These are phyloP conservation scores for Hibiscus mutabilis DNA, from an alignment of 345 rosid species.

Conservation along the genomic window DNA sequence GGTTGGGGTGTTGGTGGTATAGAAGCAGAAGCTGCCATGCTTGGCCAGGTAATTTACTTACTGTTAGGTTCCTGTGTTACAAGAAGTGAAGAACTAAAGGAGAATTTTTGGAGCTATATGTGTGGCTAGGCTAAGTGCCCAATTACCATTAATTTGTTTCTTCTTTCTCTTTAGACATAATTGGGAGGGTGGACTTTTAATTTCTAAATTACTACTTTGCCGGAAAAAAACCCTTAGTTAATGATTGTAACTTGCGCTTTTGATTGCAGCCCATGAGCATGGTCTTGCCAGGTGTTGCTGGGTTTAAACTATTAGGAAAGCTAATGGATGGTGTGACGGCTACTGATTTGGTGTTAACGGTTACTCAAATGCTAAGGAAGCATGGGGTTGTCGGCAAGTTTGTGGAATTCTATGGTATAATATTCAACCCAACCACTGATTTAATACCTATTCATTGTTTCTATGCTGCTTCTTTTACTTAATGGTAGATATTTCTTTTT, in stretches of 20 bases:
- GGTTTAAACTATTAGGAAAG: slow-evolving; percentile 73
- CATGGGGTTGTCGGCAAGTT: slow-evolving; percentile 97
- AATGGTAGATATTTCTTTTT: background rate
- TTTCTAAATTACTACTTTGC: background rate
- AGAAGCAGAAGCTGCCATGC: background rate
- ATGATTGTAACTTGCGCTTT: slow-evolving; percentile 4
- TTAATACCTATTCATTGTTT: background rate
- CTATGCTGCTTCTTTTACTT: slow-evolving; percentile 3
- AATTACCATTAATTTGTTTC: background rate
- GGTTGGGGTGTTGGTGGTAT: background rate
- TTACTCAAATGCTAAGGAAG: slow-evolving; percentile 89
- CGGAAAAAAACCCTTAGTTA: background rate
- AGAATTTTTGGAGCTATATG: too few species aligned
- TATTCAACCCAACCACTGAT: background rate
- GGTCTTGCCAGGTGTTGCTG: slow-evolving; percentile 98
- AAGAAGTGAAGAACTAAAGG: too few species aligned
- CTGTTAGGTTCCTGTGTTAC: too few species aligned
- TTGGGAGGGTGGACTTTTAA: background rate
- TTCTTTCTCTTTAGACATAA: background rate
- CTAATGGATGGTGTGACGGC: slow-evolving; percentile 86
- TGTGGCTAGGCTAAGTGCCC: background rate
- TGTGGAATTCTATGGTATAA: slow-evolving; percentile 54
- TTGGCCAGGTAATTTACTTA: background rate
- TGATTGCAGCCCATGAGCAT: slow-evolving; percentile 89
- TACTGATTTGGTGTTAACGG: slow-evolving; percentile 89